A percentile compares a stretch with the other conserved stretches of the same genome.
Evolutionary conservation across 129 eudicot species (phyloP).

Genomic region (Centrapalus pauciflorus): DNA sequence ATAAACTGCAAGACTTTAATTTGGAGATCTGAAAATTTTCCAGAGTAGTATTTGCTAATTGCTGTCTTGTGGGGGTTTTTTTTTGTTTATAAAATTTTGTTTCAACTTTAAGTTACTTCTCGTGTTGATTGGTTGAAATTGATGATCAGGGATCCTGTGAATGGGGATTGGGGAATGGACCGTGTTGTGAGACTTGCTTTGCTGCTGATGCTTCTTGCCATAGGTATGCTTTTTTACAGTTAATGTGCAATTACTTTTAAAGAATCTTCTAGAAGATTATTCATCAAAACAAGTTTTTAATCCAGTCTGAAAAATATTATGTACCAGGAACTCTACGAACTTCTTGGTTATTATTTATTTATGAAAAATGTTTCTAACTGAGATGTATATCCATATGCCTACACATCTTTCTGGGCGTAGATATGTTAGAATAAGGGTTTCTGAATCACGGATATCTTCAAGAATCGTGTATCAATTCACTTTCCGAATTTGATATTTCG

Average conservation of each 20-base stretch:
- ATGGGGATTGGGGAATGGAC: constrained; percentile 48
- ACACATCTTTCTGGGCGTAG: not conserved
- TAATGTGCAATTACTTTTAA: not conserved
- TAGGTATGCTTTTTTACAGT: constrained; percentile 29
- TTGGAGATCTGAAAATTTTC: not conserved
- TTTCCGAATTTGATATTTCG: too few species aligned
- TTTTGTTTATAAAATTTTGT: not conserved
- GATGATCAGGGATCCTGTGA: constrained; percentile 4
- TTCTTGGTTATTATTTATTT: not conserved
- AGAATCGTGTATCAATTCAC: too few species aligned
- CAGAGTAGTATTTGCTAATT: not conserved
- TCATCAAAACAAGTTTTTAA: not conserved
- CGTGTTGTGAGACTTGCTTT: constrained; percentile 22
- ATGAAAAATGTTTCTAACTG: not conserved
- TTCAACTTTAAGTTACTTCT: constrained; percentile 8
- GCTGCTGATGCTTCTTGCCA: constrained; percentile 34
- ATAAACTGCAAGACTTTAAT: not conserved
- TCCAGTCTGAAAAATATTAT: not conserved
- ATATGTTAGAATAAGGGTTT: too few species aligned
- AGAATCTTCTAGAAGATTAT: not conserved
- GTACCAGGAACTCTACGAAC: not conserved
- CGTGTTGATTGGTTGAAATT: constrained; percentile 11
- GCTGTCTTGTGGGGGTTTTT: not conserved
- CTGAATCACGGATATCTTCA: too few species aligned
- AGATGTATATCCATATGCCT: not conserved